Evolutionary conservation across 208 protist genomes (phyloP).

Genomic region (Trypanosoma vivax): DNA sequence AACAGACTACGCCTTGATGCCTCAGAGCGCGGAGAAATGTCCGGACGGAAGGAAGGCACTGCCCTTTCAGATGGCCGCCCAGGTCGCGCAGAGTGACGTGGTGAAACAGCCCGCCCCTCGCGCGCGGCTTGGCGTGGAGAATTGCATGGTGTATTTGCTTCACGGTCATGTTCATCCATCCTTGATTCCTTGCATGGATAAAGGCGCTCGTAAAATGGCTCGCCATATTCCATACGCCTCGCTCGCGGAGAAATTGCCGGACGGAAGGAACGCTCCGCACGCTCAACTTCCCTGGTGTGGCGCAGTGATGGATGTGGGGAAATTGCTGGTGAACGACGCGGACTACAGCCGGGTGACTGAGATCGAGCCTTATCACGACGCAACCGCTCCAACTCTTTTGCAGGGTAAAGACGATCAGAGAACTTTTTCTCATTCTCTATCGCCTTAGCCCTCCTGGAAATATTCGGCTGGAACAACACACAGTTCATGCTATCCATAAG

Average conservation of each 20-base stretch:
- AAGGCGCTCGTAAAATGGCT: slow-evolving; percentile 30
- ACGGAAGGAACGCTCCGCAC: slow-evolving; percentile 26
- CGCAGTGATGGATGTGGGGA: slow-evolving; percentile 3
- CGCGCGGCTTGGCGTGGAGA: no score
- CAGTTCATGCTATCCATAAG: neutral
- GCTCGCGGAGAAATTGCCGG: slow-evolving; percentile 46
- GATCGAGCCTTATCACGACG: no score
- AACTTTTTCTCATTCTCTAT: slow-evolving; percentile 8
- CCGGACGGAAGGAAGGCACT: no score
- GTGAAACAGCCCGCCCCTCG: no score
- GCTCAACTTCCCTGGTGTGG: no score
- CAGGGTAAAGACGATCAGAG: slow-evolving; percentile 10
- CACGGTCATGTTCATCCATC: no score
- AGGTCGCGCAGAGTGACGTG: no score
- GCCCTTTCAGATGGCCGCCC: no score
- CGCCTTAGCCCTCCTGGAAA: slow-evolving; percentile 11
- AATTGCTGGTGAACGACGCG: neutral
- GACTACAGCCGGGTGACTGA: no score
- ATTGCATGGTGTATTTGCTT: slow-evolving; percentile 4
- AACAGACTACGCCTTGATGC: no score
- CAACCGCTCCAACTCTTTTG: slow-evolving; percentile 7
- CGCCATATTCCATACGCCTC: slow-evolving; percentile 12
- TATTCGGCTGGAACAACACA: slow-evolving; percentile 11
- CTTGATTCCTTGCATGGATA: slow-evolving; percentile 15
- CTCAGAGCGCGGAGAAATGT: no score